phyloP scores from a whole-genome alignment of 2,329 filamentous ascomycete genomes.

The Neurospora sp. region DNA sequence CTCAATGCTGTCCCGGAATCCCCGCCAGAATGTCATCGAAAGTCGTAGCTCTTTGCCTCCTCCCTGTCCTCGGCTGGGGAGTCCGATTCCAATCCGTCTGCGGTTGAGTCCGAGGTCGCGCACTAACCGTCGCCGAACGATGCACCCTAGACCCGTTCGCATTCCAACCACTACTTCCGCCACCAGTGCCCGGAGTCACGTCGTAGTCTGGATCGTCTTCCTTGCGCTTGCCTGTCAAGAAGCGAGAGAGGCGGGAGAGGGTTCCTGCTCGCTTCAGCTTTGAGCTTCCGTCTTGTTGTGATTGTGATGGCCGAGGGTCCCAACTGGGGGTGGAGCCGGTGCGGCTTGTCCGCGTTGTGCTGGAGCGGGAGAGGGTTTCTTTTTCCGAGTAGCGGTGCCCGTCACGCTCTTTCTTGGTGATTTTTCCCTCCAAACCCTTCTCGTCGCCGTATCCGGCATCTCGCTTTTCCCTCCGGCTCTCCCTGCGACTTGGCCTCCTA shows the following conservation, averaged over 20 bases:
- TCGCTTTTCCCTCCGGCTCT: not conserved
- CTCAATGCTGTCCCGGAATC: not conserved
- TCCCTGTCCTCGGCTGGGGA: not conserved
- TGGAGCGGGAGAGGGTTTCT: not conserved
- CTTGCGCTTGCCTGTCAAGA: not conserved
- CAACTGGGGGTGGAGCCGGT: not conserved
- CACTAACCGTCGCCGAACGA: not conserved
- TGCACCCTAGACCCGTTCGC: not conserved
- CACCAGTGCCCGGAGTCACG: not conserved
- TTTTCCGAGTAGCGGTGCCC: not conserved
- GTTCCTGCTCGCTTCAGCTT: constrained; percentile 1
- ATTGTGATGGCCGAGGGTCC: not conserved
- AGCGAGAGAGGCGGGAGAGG: constrained; percentile 5
- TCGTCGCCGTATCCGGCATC: not conserved
- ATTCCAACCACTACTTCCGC: not conserved
- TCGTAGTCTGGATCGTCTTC: not conserved
- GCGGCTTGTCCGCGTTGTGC: not conserved
- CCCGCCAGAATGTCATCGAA: constrained; percentile 13
- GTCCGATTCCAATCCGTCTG: not conserved
- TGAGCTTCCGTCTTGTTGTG: not conserved
- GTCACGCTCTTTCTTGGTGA: not conserved
- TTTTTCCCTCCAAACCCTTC: not conserved
- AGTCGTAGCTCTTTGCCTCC: constrained; percentile 7
- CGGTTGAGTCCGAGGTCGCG: not conserved
- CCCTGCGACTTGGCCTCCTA: not conserved